Base-by-base conservation (phyloP, 2,329 filamentous ascomycete species). In the Phialophora verrucosa region DNA sequence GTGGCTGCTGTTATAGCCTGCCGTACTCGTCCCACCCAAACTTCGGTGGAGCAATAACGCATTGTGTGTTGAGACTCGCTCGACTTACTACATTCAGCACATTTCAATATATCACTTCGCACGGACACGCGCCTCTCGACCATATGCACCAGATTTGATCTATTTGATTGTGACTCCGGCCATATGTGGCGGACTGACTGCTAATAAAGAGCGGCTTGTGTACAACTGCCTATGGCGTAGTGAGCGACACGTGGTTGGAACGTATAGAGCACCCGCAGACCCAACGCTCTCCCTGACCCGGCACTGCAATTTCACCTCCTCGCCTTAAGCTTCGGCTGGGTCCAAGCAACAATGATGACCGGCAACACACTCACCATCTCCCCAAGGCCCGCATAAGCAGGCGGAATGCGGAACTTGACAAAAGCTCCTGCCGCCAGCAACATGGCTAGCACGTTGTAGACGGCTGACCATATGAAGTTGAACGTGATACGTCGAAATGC, bases 351-450 rank as follows among this genome's bases (percentile, higher is more conserved):
- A 5, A 80, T 73, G 70, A 92, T 83, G 4, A 93, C 89, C 0
- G 90, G 90, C 74, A 91, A 65, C 0, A 93, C 88, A 72, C 90
- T 92, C 0, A 91, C 88, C 32, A 93, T 75, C 78, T 93, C 90
- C 0, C 90, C 90, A 7, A 92, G 73, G 0, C 89, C 90, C 0
- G 89, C 89, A 80, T 83, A 91, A 67, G 83, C 78, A 0, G 89
- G 88, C 20, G 85, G 83, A 71, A 89, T 87, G 54, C 86, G 80
- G 1, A 83, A 78, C 65, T 80, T 78, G 2, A 88, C 86, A 74
- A 91, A 89, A 0, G 86, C 88, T 0, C 90, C 90, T 0, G 85
- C 83, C 0, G 86, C 90, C 0, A 92, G 80, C 49, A 91, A 76
- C 4, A 93, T 81, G 0, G 90, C 90, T 61, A 90, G 82, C 1